A percentile compares a stretch with the other conserved stretches of the same genome.
These are phyloP conservation scores for Leccinum disarticulatum DNA, from an alignment of 768 basidiomycete species.

Conservation along the genomic window DNA sequence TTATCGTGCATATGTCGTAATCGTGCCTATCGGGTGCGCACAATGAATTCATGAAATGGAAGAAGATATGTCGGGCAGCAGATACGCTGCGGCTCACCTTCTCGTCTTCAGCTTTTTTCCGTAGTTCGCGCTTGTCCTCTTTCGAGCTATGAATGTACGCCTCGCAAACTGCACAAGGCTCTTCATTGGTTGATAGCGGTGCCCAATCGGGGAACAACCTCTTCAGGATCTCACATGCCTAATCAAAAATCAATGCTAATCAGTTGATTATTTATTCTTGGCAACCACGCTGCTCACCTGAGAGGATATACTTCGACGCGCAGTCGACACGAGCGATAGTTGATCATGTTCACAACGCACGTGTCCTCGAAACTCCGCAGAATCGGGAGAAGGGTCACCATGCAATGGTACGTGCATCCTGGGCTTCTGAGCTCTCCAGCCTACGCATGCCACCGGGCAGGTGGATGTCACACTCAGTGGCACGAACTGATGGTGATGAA, in stretches of 20 bases:
- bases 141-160: slow-evolving; percentile 51
- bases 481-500: slow-evolving; percentile 10
- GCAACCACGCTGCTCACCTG: slow-evolving; percentile 41
- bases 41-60: slow-evolving; percentile 23
- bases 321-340: slow-evolving; percentile 52
- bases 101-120: slow-evolving; percentile 73
- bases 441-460: slow-evolving; percentile 38
- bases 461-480: slow-evolving; percentile 12
- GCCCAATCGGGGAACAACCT: slow-evolving; percentile 65
- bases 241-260: slow-evolving; percentile 12
- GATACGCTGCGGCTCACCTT: slow-evolving; percentile 48
- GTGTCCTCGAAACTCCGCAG: slow-evolving; percentile 52
- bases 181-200: slow-evolving; percentile 48
- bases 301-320: slow-evolving; percentile 60
- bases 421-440: slow-evolving; percentile 71
- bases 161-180: slow-evolving; percentile 66
- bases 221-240: slow-evolving; percentile 61
- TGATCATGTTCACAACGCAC: slow-evolving; percentile 73
- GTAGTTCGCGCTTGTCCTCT: slow-evolving; percentile 60
- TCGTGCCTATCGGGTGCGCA: slow-evolving; percentile 45
- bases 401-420: slow-evolving; percentile 67
- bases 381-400: slow-evolving; percentile 68
- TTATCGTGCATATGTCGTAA: slow-evolving; percentile 64
- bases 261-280: slow-evolving; percentile 11
- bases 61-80: slow-evolving; percentile 10